These are phyloP conservation scores for Scleroderma bovista DNA, from an alignment of 768 basidiomycete genomes.

Conservation along the genomic window DNA sequence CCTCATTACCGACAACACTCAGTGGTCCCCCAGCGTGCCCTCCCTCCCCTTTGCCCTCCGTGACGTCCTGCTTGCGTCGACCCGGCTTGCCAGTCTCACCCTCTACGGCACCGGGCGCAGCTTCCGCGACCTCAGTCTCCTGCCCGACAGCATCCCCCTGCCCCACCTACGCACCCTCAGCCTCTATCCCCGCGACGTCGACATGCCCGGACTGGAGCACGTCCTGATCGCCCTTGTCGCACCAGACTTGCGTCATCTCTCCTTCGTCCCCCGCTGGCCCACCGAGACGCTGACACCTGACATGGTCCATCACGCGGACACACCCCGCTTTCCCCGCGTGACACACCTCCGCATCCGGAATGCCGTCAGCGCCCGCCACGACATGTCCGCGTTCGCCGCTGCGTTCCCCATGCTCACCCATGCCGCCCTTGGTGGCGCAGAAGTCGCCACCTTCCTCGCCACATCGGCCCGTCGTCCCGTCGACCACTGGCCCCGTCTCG, in stretches of 20 bases:
- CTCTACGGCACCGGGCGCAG: background rate
- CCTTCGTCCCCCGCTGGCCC: background rate
- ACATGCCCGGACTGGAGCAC: background rate
- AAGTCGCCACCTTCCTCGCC: background rate
- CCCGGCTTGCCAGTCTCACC: background rate
- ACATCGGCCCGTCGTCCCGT: background rate
- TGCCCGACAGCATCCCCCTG: background rate
- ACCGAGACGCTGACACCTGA: background rate
- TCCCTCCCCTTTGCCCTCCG: background rate
- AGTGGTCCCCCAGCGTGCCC: background rate
- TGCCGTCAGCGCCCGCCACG: background rate
- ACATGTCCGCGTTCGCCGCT: background rate
- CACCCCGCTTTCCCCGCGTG: conserved; percentile 1
- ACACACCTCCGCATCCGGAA: background rate
- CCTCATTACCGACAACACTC: background rate
- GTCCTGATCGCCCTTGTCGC: background rate
- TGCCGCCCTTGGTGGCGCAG: background rate
- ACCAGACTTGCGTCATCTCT: background rate
- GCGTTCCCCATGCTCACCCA: conserved; percentile 2
- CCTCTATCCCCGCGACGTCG: conserved; percentile 1
- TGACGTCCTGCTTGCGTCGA: background rate
- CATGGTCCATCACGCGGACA: background rate
- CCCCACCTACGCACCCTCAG: background rate
- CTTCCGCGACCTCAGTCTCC: background rate
- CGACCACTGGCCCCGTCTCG: background rate